These are phyloP conservation scores for Conoideocrella luteorostrata DNA, from an alignment of 2,329 filamentous ascomycete genomes.

Conservation along the genomic window DNA sequence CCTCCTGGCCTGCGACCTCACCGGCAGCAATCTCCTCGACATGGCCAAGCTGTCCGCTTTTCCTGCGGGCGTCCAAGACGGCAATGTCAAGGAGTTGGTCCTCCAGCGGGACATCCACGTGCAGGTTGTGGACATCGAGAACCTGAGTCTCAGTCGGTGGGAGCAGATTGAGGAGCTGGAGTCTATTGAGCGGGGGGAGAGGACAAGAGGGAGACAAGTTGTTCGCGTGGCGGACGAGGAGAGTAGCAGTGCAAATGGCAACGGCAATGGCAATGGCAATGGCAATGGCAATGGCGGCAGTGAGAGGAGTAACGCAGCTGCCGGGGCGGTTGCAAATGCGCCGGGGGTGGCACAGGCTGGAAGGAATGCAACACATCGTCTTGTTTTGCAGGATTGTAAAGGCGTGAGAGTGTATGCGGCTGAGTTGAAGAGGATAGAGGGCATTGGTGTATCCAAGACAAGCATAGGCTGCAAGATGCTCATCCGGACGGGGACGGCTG, in stretches of 20 bases:
- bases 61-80: slow-evolving; percentile 50
- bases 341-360: slow-evolving; percentile 15
- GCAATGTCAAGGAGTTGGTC: slow-evolving; percentile 45
- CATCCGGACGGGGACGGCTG: slow-evolving; percentile 55
- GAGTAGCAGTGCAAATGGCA: slow-evolving; percentile 42
- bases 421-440: slow-evolving; percentile 62
- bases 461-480: slow-evolving; percentile 78
- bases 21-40: slow-evolving; percentile 41
- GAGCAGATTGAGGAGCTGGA: slow-evolving; percentile 81
- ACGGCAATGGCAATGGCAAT: slow-evolving; percentile 19
- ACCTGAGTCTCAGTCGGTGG: slow-evolving; percentile 74
- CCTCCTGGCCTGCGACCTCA: slow-evolving; percentile 72
- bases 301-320: not conserved
- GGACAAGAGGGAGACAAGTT: slow-evolving; percentile 70
- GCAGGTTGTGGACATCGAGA: slow-evolving; percentile 81
- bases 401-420: slow-evolving; percentile 65
- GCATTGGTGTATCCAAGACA: slow-evolving; percentile 57
- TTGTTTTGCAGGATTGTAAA: slow-evolving; percentile 73
- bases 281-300: slow-evolving; percentile 30
- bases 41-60: slow-evolving; percentile 30
- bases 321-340: slow-evolving; percentile 1
- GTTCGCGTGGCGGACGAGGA: slow-evolving; percentile 53
- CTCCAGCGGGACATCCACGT: slow-evolving; percentile 61
- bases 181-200: slow-evolving; percentile 65
- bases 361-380: slow-evolving; percentile 61